Conservation (phyloP, 2,329 filamentous ascomycete genomes). For the Tolypocladium guangdongense region DNA sequence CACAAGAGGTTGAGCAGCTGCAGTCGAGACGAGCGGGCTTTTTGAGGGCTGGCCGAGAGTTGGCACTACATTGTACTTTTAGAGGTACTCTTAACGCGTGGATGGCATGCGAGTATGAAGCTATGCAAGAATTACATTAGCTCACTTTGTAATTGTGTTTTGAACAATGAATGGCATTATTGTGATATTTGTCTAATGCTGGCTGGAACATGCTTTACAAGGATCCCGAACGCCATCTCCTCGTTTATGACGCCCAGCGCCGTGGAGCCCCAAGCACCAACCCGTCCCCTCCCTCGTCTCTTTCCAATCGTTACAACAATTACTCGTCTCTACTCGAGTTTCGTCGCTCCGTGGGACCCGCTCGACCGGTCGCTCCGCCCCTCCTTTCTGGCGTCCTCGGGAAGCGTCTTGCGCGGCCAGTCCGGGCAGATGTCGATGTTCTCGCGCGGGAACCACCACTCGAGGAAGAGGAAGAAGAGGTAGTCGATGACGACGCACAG, state of each 20-base stretch:
- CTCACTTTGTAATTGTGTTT: not conserved
- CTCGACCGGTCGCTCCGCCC: constrained; percentile 20
- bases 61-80: not conserved
- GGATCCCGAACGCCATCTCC: not conserved
- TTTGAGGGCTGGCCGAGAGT: not conserved
- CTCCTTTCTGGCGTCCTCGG: constrained; percentile 20
- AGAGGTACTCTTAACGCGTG: not conserved
- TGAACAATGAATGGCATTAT: not conserved
- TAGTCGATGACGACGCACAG: constrained; percentile 92
- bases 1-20: constrained; percentile 17
- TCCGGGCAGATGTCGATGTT: constrained; percentile 82
- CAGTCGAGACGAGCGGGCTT: not conserved
- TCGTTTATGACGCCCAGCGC: not conserved
- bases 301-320: not conserved
- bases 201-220: not conserved
- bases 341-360: constrained; percentile 17
- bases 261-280: not conserved
- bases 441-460: constrained; percentile 75
- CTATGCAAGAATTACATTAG: not conserved
- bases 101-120: not conserved
- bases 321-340: constrained; percentile 9
- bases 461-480: constrained; percentile 75
- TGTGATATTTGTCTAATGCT: not conserved
- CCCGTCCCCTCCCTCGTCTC: not conserved
- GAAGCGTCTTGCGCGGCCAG: constrained; percentile 68